A percentile compares a stretch with the other conserved stretches of the same genome.
phyloP scores from a whole-genome alignment of 495 filamentous ascomycete genomes.

The Tuber aestivum region DNA sequence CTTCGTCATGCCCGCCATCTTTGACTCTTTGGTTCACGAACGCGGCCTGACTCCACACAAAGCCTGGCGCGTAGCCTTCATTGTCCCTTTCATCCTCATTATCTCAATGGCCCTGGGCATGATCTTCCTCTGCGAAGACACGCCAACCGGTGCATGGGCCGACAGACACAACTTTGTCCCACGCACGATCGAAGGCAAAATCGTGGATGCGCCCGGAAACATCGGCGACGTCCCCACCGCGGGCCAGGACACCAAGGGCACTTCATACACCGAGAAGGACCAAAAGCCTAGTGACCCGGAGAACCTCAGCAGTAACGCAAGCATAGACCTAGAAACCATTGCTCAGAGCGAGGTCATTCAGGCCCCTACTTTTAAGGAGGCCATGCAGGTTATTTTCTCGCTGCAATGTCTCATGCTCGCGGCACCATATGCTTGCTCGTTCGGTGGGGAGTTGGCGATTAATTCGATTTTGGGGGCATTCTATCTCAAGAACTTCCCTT shows the following conservation, averaged over 20 bases:
- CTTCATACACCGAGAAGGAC: constrained; percentile 46
- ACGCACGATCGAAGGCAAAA: constrained; percentile 46
- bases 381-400: constrained; percentile 55
- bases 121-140: constrained; percentile 73
- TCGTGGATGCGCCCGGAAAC: constrained; percentile 53
- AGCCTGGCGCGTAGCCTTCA: constrained; percentile 79
- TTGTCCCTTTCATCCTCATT: constrained; percentile 77
- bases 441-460: constrained; percentile 79
- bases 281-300: constrained; percentile 37
- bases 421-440: constrained; percentile 74
- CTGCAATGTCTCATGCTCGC: constrained; percentile 63
- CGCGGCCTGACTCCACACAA: constrained; percentile 56
- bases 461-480: constrained; percentile 76
- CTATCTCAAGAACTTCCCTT: constrained; percentile 70
- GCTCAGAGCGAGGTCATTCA: constrained; percentile 60
- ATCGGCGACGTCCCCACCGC: constrained; percentile 52
- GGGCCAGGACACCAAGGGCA: constrained; percentile 41
- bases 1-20: constrained; percentile 92
- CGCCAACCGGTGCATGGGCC: constrained; percentile 75
- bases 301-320: constrained; percentile 39
- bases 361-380: constrained; percentile 59
- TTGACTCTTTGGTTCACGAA: constrained; percentile 64
- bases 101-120: constrained; percentile 59
- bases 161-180: constrained; percentile 57
- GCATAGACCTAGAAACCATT: constrained; percentile 53